Evolutionary conservation across 257 asterid species (phyloP).

Genomic region (Scutellaria galericulata): DNA sequence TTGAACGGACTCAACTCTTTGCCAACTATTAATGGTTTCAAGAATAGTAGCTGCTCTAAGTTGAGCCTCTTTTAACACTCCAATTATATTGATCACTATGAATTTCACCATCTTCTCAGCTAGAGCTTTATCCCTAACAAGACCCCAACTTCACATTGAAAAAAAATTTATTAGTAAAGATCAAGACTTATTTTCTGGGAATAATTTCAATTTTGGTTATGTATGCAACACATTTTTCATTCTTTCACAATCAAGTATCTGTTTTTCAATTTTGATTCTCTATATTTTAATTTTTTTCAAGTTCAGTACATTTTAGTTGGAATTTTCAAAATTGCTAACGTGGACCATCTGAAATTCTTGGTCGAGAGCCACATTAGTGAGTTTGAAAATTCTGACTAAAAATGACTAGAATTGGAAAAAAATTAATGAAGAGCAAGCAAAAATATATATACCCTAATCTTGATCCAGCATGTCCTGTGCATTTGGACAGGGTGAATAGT

Average conservation of each 20-base stretch:
- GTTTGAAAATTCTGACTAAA: no score
- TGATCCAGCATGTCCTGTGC: slow-evolving; percentile 90
- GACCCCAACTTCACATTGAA: slow-evolving; percentile 65
- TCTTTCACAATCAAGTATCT: no score
- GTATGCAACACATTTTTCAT: no score
- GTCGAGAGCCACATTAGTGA: no score
- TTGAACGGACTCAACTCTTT: slow-evolving; percentile 2
- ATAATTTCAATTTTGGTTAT: no score
- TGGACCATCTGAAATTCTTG: no score
- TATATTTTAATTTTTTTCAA: no score
- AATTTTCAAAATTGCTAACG: no score
- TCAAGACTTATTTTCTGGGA: not conserved
- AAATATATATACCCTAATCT: slow-evolving; percentile 62
- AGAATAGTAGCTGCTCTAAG: slow-evolving; percentile 65
- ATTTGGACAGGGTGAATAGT: slow-evolving; percentile 79
- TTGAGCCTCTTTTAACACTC: slow-evolving; percentile 81
- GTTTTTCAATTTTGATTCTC: no score
- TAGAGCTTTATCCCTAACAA: slow-evolving; percentile 60
- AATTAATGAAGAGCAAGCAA: no score
- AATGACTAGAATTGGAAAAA: no score
- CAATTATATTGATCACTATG: slow-evolving; percentile 62
- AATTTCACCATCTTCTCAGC: slow-evolving; percentile 68
- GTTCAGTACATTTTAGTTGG: no score
- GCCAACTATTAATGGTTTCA: slow-evolving; percentile 51
- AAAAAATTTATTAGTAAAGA: not conserved